Evolutionary conservation across 305 asterid genomes (phyloP), one percentile per base, ranked within the genome.

Genomic region (Fraxinus angustifolia): DNA sequence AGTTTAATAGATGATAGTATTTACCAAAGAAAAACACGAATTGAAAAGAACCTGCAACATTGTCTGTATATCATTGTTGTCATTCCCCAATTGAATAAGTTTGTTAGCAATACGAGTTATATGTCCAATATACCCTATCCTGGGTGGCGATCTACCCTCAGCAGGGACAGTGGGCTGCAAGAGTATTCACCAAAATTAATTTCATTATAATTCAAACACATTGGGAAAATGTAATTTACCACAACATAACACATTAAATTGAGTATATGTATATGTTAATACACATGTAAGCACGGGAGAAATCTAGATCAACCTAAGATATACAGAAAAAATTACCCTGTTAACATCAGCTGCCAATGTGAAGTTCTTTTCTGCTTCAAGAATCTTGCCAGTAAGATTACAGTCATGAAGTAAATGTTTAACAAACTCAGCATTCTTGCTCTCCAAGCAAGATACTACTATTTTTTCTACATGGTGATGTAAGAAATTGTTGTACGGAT

Each of bases 41-140:
- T 68, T 60, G 23, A 70, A 48, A 84, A 82, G 79, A 81, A 94
- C 99, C 99, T 96, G 98, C 81, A 96, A 79, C 83, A 86, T 79
- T 81, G 90, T 81, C 83, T 94, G 94, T 78, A 96, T 85, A 74
- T 86, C 87, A 12, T 86, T 89, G 85, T 84, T 89, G 85, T 36
- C 88, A 86, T 88, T 90, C 85, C 89, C 98, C 85, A 92, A 82
- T 72, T 93, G 97, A 75, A 92, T 85, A 87, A 96, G 90, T 87
- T 96, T 96, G 89, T 94, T 94, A 80, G 97, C 94, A 75, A 96
- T 89, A 75, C 97, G 99, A 35, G 98, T 94, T 79, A 94, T 67
- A 83, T 96, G 97, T 79, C 99, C 98, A 82, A 94, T 93, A 87
- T 91, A 94, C 73, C 98, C 99, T 81, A 92, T 87, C 88, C 98